Conservation (phyloP, 1,284 basidiomycete species). For the Trichosporon sp. region DNA sequence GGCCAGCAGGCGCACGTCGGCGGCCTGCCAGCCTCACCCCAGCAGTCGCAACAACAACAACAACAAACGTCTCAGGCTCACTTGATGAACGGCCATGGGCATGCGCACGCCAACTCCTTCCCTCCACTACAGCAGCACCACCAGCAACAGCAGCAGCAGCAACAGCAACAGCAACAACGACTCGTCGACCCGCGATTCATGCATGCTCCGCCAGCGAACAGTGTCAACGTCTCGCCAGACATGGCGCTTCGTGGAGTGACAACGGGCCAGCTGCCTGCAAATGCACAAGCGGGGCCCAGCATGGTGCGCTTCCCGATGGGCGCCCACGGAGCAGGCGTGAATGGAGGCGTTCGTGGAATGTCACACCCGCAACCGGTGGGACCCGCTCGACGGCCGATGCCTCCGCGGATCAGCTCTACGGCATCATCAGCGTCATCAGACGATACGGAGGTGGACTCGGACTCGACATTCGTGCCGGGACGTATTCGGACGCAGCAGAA, state of each 20-base stretch:
- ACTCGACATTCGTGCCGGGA: slow-evolving; percentile 31
- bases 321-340: background rate
- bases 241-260: background rate
- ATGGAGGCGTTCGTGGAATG: background rate
- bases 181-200: background rate
- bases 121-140: background rate
- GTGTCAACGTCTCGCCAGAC: slow-evolving; percentile 11
- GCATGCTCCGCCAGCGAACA: background rate
- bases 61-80: background rate
- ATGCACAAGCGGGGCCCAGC: background rate
- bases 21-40: background rate
- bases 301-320: background rate
- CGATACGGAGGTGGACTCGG: slow-evolving; percentile 34
- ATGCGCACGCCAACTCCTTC: background rate
- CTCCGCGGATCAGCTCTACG: background rate
- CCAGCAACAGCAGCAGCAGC: background rate
- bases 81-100: background rate
- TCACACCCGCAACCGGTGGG: background rate
- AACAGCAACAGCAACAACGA: background rate
- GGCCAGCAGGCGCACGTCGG: background rate
- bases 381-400: background rate
- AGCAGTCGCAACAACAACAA: background rate
- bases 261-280: background rate
- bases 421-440: slow-evolving; percentile 12
- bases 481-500: slow-evolving; percentile 12